These are phyloP conservation scores for Chiua virens DNA, from an alignment of 768 basidiomycete species.

Conservation along the genomic window DNA sequence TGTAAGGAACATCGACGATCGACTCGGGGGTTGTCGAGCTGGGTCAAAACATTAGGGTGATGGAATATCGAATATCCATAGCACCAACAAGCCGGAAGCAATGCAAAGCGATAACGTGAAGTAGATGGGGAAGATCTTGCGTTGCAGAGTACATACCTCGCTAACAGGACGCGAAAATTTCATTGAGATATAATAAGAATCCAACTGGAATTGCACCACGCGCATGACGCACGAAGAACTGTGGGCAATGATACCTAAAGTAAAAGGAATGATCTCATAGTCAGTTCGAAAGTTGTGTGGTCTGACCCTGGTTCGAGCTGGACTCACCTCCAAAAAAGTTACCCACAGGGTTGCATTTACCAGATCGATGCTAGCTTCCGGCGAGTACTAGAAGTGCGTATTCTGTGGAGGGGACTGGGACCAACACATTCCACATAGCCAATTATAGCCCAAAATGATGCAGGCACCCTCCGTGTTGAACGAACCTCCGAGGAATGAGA, in stretches of 20 bases:
- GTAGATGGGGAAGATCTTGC: constrained; percentile 73
- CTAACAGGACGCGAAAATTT: too few species aligned
- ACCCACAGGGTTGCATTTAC: too few species aligned
- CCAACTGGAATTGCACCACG: not conserved
- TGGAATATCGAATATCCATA: constrained; percentile 28
- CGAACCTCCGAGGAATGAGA: not conserved
- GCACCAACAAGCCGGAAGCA: constrained; percentile 52
- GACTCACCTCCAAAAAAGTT: constrained; percentile 14
- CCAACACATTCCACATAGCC: constrained; percentile 73
- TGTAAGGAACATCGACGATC: too few species aligned
- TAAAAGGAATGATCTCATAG: too few species aligned
- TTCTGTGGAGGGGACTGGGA: too few species aligned
- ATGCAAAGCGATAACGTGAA: constrained; percentile 60
- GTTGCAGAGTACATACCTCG: constrained; percentile 69
- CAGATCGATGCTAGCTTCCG: too few species aligned
- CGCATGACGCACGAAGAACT: constrained; percentile 50
- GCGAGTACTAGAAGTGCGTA: too few species aligned
- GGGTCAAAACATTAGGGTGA: too few species aligned
- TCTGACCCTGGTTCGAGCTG: too few species aligned
- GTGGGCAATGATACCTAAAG: constrained; percentile 44
- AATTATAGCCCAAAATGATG: constrained; percentile 51
- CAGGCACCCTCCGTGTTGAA: constrained; percentile 39
- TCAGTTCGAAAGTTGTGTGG: too few species aligned
- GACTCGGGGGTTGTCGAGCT: too few species aligned
- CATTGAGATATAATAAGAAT: not conserved